A percentile compares a stretch with the other conserved stretches of the same genome.
phyloP scores from a whole-genome alignment of 148 eudicot genomes.

The Silene uniflora region DNA sequence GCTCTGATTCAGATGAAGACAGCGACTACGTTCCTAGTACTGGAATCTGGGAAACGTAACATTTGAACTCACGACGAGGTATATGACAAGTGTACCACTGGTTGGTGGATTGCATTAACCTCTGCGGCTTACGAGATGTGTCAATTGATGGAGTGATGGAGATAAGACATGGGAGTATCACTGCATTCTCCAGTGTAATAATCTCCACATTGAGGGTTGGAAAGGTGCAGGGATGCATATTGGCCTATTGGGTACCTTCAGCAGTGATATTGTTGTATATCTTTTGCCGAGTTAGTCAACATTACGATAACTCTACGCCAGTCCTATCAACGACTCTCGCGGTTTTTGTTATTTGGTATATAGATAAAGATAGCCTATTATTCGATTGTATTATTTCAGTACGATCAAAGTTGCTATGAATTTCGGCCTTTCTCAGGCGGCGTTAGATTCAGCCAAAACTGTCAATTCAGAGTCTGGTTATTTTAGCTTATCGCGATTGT shows the following conservation, averaged over 20 bases:
- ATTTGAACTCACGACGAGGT: too few species aligned
- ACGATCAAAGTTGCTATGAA: neutral
- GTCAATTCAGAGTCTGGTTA: neutral
- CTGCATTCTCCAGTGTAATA: neutral
- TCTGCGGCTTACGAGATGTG: neutral
- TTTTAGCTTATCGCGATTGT: neutral
- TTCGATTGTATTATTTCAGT: neutral
- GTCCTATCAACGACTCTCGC: neutral
- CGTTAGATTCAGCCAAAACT: neutral
- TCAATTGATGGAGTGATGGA: neutral
- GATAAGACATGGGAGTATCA: neutral
- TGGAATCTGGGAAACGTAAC: conserved; percentile 32
- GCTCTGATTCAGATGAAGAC: conserved; percentile 51
- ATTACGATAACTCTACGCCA: too few species aligned
- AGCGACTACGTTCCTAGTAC: conserved; percentile 23
- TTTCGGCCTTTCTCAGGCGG: too few species aligned
- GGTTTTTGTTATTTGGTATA: neutral
- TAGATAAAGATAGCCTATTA: neutral
- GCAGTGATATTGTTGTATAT: neutral
- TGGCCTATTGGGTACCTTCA: neutral
- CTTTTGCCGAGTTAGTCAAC: too few species aligned
- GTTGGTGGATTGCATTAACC: neutral
- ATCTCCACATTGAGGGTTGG: too few species aligned
- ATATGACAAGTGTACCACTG: too few species aligned
- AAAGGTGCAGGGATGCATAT: neutral